phyloP scores from a whole-genome alignment of 495 filamentous ascomycete species.

The Polyplosphaeria fusca region DNA sequence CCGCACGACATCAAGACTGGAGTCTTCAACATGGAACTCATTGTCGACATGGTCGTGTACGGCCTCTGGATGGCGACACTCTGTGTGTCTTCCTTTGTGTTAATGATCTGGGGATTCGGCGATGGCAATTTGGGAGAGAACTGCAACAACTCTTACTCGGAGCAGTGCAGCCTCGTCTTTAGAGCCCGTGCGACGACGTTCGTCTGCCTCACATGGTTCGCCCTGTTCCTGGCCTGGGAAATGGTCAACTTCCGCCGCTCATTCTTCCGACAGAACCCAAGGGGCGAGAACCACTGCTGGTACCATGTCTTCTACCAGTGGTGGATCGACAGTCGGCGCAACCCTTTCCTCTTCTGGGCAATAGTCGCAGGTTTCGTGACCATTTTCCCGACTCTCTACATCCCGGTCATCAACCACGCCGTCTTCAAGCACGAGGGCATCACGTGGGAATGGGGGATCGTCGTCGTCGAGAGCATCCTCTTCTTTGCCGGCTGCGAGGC shows the following conservation, averaged over 20 bases:
- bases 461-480: slow-evolving; percentile 5
- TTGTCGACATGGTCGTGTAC: slow-evolving; percentile 61
- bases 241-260: slow-evolving; percentile 18
- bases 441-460: slow-evolving; percentile 23
- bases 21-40: slow-evolving; percentile 31
- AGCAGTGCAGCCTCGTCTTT: slow-evolving; percentile 42
- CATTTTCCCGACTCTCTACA: slow-evolving; percentile 66
- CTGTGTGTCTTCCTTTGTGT: slow-evolving; percentile 62
- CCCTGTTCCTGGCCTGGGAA: slow-evolving; percentile 55
- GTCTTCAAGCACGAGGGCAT: slow-evolving; percentile 70
- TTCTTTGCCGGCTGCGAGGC: slow-evolving; percentile 11
- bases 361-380: slow-evolving; percentile 58
- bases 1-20: slow-evolving; percentile 5
- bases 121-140: slow-evolving; percentile 55
- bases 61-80: slow-evolving; percentile 62
- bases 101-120: slow-evolving; percentile 62
- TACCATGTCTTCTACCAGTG: slow-evolving; percentile 5
- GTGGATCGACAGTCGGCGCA: slow-evolving; percentile 35
- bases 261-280: slow-evolving; percentile 12
- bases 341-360: slow-evolving; percentile 67
- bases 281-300: slow-evolving; percentile 1
- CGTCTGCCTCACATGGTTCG: slow-evolving; percentile 65
- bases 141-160: slow-evolving; percentile 58
- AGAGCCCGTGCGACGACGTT: slow-evolving; percentile 72
- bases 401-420: slow-evolving; percentile 60